Evolutionary conservation across 345 rosid species (phyloP), one percentile per base, ranked within the genome.

Genomic region (Aquilaria sinensis): DNA sequence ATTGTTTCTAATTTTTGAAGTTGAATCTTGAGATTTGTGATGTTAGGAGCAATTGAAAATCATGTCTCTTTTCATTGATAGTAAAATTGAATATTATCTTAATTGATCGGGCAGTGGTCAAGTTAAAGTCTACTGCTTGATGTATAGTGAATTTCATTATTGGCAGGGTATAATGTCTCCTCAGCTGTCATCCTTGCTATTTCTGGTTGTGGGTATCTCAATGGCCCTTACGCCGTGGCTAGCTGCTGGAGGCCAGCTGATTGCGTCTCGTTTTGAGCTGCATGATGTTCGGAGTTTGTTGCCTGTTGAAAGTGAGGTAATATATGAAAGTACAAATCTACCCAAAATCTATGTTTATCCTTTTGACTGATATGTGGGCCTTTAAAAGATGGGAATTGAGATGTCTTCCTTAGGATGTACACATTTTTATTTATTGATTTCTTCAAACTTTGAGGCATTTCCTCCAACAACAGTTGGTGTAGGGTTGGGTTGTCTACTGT

Each of bases 161-260:
- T 61, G 80, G 50, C 93, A 92, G 98, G 96, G 92, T 75, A 93
- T 93, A 80, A 81, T 93, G 96, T 84, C 98, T 77, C 75, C 94
- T 68, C 96, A 88, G 73, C 69, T 88, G 37, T 93, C 98, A 31
- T 93, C 98, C 65, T 80, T 93, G 73, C 75, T 93, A 67, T 93
- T 93, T 76, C 98, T 93, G 76, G 85, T 90, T 58, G 98, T 93
- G 76, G 98, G 98, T 62, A 75, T 93, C 61, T 90, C 98, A 68
- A 93, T 93, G 98, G 98, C 98, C 72, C 60, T 93, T 61, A 93
- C 98, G 37, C 98, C 98, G 41, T 93, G 90, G 92, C 80, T 93
- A 61, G 98, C 98, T 72, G 97, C 98, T 79, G 98, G 98, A 60
- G 97, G 98, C 65, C 98, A 93, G 73, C 73, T 93, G 67, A 78